Evolutionary conservation across 208 protist genomes (phyloP), one percentile per base, ranked within the genome.

Genomic region (Tritrichomonas foetus): DNA sequence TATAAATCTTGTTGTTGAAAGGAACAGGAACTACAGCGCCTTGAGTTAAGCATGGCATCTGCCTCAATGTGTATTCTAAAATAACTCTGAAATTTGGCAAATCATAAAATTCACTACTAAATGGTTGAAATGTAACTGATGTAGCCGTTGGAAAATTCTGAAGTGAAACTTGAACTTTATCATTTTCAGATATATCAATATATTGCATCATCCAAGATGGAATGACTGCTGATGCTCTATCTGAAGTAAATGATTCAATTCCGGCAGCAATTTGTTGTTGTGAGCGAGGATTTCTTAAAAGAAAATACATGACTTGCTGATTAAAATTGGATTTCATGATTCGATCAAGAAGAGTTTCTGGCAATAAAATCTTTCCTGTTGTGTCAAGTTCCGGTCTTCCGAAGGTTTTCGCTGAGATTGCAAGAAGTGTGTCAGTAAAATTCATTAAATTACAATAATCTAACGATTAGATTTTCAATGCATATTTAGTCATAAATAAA

Each of bases 241-340:
- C 74, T n/a, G 74, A 41, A 82, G 36, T 82, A 53, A 82, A 82
- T 49, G 33, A 41, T 82, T 82, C 74, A 53, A 82, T 41, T n/a
- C 74, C 74, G 11, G 74, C 74, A 20, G 39, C 74, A 16, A 82
- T 53, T 33, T 11, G 9, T 82, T 82, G 33, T 14, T 82, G 36
- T 49, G 74, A 39, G 41, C 25, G 9, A 13, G 74, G 74, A 82
- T 82, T 82, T 82, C 33, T 82, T 13, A 82, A 39, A 25, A 53
- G 53, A 53, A 82, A 82, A 39, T 33, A 27, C 41, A 82, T 49
- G 1, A 82, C 30, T 50, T 14, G 9, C n/a, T 82, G 9, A 11
- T 82, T 11, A 25, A 13, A 13, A 53, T 30, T 11, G 5, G 3
- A 53, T 53, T 41, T 82, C 22, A 53, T 53, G 5, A 47, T 47